phyloP scores from a whole-genome alignment of 2,329 filamentous ascomycete genomes.

The Penicillium sp. region DNA sequence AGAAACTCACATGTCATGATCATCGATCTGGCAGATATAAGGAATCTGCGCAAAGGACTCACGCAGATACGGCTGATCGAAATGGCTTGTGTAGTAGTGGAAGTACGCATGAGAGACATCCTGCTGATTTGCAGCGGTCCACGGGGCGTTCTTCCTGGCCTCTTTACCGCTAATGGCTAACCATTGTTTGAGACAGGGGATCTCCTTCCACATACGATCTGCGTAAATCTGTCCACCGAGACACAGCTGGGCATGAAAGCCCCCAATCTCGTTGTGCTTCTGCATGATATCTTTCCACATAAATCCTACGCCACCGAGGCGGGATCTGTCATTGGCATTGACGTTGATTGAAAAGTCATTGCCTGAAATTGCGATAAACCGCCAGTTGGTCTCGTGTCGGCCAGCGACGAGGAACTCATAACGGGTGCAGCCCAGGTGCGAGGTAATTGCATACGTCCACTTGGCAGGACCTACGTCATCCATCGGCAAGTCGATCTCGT shows the following conservation, averaged over 20 bases:
- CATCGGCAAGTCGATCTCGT: constrained; percentile 88
- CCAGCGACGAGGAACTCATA: constrained; percentile 97
- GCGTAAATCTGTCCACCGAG: constrained; percentile 94
- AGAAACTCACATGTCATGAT: constrained; percentile 87
- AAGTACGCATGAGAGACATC: constrained; percentile 96
- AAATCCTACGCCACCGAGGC: constrained; percentile 82
- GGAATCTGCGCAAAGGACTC: constrained; percentile 98
- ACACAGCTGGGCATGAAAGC: constrained; percentile 91
- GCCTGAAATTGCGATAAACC: constrained; percentile 91
- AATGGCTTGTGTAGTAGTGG: constrained; percentile 97
- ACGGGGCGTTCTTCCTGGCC: constrained; percentile 81
- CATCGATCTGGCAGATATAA: constrained; percentile 86
- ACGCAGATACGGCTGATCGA: constrained; percentile 89
- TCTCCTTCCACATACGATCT: constrained; percentile 93
- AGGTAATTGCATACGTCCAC: constrained; percentile 98
- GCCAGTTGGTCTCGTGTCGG: constrained; percentile 85
- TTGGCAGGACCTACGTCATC: constrained; percentile 71
- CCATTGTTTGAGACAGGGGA: constrained; percentile 92
- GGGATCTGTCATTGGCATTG: constrained; percentile 77
- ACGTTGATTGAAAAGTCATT: constrained; percentile 93
- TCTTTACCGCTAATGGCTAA: constrained; percentile 89
- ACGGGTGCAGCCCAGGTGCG: constrained; percentile 92
- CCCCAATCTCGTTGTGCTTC: constrained; percentile 93
- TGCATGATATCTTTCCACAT: constrained; percentile 99
- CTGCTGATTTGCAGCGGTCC: constrained; percentile 93